Evolutionary conservation across 495 filamentous ascomycete species (phyloP).

Genomic region (Bathelium albidoporum): DNA sequence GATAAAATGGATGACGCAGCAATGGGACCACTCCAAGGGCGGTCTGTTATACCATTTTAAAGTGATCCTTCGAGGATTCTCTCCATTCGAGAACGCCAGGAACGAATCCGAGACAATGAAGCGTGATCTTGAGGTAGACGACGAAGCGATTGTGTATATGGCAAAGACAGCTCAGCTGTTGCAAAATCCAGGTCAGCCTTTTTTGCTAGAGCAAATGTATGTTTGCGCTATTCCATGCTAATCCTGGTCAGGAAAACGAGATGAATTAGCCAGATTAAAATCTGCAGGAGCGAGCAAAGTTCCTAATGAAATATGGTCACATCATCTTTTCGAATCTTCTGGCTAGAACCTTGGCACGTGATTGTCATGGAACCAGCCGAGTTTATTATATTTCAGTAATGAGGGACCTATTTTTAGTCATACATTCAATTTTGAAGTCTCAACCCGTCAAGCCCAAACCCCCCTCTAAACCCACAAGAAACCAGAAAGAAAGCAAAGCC

Average conservation of each 20-base stretch:
- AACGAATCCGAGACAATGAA: conserved; percentile 15
- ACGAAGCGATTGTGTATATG: not conserved
- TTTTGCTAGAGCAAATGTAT: not conserved
- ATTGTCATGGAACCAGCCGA: not conserved
- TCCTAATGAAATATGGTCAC: not conserved
- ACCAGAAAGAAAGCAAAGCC: not conserved
- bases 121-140: not conserved
- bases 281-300: not conserved
- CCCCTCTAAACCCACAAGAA: not conserved
- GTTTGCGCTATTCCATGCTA: not conserved
- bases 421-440: not conserved
- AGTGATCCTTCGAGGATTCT: conserved; percentile 11
- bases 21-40: conserved; percentile 12
- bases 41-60: conserved; percentile 16
- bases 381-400: not conserved
- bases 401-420: not conserved
- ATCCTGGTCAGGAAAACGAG: not conserved
- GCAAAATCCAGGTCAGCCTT: not conserved
- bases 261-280: not conserved
- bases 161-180: not conserved
- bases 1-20: conserved; percentile 13
- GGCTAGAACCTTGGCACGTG: not conserved
- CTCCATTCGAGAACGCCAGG: conserved; percentile 17
- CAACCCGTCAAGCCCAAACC: not conserved
- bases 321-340: not conserved